Conservation (phyloP, 2,329 filamentous ascomycete species). For the Blastomyces gilchristii region DNA sequence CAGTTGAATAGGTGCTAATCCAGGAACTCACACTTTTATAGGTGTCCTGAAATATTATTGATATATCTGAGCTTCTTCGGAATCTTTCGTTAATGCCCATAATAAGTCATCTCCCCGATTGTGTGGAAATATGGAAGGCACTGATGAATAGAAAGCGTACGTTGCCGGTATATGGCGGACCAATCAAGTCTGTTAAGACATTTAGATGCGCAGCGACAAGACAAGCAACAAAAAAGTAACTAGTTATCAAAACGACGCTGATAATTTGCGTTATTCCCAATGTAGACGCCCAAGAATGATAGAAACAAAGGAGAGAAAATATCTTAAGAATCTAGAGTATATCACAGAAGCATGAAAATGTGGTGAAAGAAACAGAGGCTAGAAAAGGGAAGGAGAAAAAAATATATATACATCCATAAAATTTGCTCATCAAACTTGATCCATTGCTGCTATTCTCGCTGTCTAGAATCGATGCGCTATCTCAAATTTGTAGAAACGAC, state of each 20-base stretch:
- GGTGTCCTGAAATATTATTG: too few species aligned
- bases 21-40: too few species aligned
- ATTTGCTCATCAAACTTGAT: not conserved
- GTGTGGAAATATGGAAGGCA: too few species aligned
- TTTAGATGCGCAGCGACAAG: not conserved
- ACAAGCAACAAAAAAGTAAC: not conserved
- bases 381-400: not conserved
- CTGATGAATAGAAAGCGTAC: too few species aligned
- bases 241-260: not conserved
- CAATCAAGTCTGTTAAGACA: too few species aligned
- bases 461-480: not conserved
- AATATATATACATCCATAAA: not conserved
- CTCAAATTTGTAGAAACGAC: not conserved
- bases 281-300: not conserved
- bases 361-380: not conserved
- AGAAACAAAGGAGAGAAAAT: not conserved
- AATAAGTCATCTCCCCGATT: too few species aligned
- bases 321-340: not conserved
- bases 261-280: not conserved
- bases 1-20: too few species aligned
- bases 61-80: too few species aligned
- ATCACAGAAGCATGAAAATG: slow-evolving; percentile 17
- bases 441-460: not conserved
- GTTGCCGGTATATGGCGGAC: too few species aligned
- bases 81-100: too few species aligned